phyloP scores from a whole-genome alignment of 768 basidiomycete species.

The Serendipita vermifera region DNA sequence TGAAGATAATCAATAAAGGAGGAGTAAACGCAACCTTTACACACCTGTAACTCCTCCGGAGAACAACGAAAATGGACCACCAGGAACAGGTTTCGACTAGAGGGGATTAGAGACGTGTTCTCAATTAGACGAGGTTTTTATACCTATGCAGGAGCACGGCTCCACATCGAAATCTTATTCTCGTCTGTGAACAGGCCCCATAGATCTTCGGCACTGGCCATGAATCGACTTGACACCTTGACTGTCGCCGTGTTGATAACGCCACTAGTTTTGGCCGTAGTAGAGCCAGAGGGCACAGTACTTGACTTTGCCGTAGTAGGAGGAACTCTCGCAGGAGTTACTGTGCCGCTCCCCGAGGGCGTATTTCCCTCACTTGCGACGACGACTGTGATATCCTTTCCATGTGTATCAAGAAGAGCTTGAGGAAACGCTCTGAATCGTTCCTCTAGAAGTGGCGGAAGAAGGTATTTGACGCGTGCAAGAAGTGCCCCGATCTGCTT shows the following conservation, averaged over 20 bases:
- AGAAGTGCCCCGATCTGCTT: constrained; percentile 45
- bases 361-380: constrained; percentile 26
- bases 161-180: constrained; percentile 75
- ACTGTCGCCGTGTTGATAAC: constrained; percentile 55
- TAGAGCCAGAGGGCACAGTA: constrained; percentile 17
- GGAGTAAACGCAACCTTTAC: neutral
- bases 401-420: constrained; percentile 71
- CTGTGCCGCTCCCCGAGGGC: constrained; percentile 56
- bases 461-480: constrained; percentile 45
- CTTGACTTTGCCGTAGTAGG: constrained; percentile 19
- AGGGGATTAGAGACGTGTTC: constrained; percentile 10
- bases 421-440: constrained; percentile 68
- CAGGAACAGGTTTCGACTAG: constrained; percentile 54
- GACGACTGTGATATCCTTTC: constrained; percentile 66
- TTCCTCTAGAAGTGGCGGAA: constrained; percentile 58
- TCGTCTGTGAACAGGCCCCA: constrained; percentile 75
- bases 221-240: constrained; percentile 62
- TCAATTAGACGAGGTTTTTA: constrained; percentile 15
- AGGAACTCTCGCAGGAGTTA: constrained; percentile 27
- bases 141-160: constrained; percentile 77
- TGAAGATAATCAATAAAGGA: neutral
- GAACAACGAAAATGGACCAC: constrained; percentile 68
- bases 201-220: constrained; percentile 70
- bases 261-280: constrained; percentile 24
- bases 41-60: constrained; percentile 75